Evolutionary conservation across 306 rosid genomes (phyloP).

Genomic region (Mimosa pudica): DNA sequence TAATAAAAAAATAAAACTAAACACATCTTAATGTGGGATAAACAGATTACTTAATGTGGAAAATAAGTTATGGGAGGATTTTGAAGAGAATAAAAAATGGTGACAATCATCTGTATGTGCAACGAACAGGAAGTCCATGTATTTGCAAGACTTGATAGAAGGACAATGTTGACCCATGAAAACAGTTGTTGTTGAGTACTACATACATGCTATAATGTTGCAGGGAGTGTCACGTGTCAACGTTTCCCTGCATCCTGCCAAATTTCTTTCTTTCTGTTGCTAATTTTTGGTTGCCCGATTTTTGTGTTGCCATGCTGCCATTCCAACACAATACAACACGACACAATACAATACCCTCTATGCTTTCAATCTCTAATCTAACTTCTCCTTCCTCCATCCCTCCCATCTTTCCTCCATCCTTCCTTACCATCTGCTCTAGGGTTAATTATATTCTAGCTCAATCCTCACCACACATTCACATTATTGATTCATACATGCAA

Average conservation of each 20-base stretch:
- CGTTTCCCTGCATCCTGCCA: neutral
- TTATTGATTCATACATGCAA: neutral
- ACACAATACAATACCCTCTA: neutral
- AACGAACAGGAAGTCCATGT: no score
- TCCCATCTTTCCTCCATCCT: conserved; percentile 40
- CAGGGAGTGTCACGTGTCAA: conserved; percentile 22
- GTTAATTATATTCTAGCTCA: conserved; percentile 34
- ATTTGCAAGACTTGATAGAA: no score
- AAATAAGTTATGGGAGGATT: no score
- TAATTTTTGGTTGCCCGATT: neutral
- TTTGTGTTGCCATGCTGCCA: neutral
- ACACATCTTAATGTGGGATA: no score
- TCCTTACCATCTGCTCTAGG: conserved; percentile 54
- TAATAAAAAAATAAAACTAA: no score
- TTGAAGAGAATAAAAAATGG: no score
- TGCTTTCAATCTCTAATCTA: conserved; percentile 20
- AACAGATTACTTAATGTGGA: no score
- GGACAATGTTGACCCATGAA: no score
- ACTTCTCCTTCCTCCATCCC: conserved; percentile 43
- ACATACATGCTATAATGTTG: no score
- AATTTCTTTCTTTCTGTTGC: neutral
- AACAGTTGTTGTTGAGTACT: no score
- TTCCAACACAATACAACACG: conserved; percentile 10
- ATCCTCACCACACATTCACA: conserved; percentile 37
- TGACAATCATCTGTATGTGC: no score